Base-by-base conservation (phyloP, 805 yeast species). In the Hanseniaspora lachancei region DNA sequence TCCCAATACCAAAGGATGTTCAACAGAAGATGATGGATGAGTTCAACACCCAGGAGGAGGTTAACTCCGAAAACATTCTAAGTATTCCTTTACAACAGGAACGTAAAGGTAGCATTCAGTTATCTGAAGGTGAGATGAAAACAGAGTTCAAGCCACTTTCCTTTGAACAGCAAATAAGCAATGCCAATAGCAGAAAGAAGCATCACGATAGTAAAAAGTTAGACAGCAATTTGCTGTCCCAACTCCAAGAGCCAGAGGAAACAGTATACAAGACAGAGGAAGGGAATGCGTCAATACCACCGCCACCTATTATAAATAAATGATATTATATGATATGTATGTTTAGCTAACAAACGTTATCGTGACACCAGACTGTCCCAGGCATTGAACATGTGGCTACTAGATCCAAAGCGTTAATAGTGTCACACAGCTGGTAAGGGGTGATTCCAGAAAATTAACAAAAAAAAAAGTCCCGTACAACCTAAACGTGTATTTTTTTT, bases 1-100 rank as follows among this genome's bases (percentile, higher is more conserved):
- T 86, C n/a, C 96, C 97, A 1, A 79, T 80, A 0, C 66, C 65
- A 6, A 47, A n/a, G 18, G 49, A 34, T 18, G 47, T 50, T 4
- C 49, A 40, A 38, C 39, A 36, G 7, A 52, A 36, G 27, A 42
- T 50, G 24, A 3, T 43, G 23, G n/a, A 15, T n/a, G 54, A 50
- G 32, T 4, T 3, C 10, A 27, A 39, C 12, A 38, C 29, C 32
- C 39, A 29, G 20, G 39, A n/a, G 6, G 42, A 35, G 2, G 21
- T 27, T 36, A 23, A 47, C n/a, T 42, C 52, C 12, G 43, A 40
- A 27, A 49, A 54, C 18, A 54, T 47, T n/a, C 16, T 47, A 8
- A 48, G 38, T 20, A 54, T 44, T 21, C 56, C 56, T 2, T 18
- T 41, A 21, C 47, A 47, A n/a, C 40, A 39, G 16, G 47, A 32